Evolutionary conservation across 1,139 yeast genomes (phyloP).

Genomic region (Eremothecium gossypii): DNA sequence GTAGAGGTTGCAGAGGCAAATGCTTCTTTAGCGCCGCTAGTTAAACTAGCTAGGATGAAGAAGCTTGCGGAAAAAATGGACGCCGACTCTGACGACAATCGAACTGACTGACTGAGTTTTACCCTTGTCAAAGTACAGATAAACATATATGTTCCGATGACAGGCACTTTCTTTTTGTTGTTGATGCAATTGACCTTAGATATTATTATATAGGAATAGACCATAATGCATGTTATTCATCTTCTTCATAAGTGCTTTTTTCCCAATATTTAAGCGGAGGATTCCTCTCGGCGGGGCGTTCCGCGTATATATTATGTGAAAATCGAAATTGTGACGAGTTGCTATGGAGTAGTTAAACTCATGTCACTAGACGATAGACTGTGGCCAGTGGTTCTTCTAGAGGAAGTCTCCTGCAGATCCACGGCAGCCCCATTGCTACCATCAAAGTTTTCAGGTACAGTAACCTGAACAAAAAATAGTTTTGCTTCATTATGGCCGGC

Average conservation of each 20-base stretch:
- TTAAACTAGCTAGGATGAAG: slow-evolving; percentile 76
- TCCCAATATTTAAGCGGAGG: too few relatives aligned
- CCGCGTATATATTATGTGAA: too few relatives aligned
- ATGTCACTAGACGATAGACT: slow-evolving; percentile 9
- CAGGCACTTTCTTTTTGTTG: too few relatives aligned
- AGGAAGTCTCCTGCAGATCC: background rate
- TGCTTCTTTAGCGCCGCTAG: slow-evolving; percentile 74
- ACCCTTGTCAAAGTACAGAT: background rate
- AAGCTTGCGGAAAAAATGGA: slow-evolving; percentile 46
- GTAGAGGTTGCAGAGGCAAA: slow-evolving; percentile 58
- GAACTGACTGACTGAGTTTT: background rate
- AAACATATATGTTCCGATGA: too few relatives aligned
- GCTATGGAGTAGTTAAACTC: slow-evolving; percentile 9
- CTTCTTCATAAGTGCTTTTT: too few relatives aligned
- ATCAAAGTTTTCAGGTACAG: slow-evolving; percentile 22
- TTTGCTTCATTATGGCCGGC: slow-evolving; percentile 48
- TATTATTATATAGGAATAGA: too few relatives aligned
- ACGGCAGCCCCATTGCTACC: slow-evolving; percentile 11
- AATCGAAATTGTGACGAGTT: too few relatives aligned
- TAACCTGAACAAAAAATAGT: slow-evolving; percentile 71
- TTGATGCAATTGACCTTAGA: too few relatives aligned
- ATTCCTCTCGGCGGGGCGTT: background rate
- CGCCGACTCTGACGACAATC: slow-evolving; percentile 20
- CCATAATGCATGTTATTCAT: too few relatives aligned
- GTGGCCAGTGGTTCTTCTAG: background rate